These are phyloP conservation scores for Sanghuangporus baumii DNA, from an alignment of 1,284 basidiomycete species.

Conservation along the genomic window DNA sequence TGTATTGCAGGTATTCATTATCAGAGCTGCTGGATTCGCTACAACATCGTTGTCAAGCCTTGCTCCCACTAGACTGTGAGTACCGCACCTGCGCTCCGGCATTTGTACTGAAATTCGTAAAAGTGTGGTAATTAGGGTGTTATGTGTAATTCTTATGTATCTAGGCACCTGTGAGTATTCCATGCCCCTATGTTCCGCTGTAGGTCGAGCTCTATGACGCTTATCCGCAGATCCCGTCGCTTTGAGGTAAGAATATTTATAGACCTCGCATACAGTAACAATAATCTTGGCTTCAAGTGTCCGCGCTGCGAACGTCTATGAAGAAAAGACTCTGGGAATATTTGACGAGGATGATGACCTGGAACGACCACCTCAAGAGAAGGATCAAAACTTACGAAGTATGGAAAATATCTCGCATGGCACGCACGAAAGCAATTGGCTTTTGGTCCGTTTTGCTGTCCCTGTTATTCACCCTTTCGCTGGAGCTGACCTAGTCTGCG, in stretches of 20 bases:
- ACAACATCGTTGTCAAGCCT: slow-evolving; percentile 65
- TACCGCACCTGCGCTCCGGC: slow-evolving; percentile 14
- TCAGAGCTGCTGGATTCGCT: slow-evolving; percentile 85
- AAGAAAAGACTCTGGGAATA: slow-evolving; percentile 81
- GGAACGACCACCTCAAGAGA: slow-evolving; percentile 37
- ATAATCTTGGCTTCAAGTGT: slow-evolving; percentile 39
- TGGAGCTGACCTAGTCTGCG: neutral
- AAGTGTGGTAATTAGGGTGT: slow-evolving; percentile 44
- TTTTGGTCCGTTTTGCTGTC: slow-evolving; percentile 29
- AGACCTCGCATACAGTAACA: neutral
- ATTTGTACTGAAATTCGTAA: neutral
- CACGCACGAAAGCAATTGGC: slow-evolving; percentile 86
- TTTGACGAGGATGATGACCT: slow-evolving; percentile 35
- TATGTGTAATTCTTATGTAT: slow-evolving; percentile 91
- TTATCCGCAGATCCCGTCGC: slow-evolving; percentile 56
- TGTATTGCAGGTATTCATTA: slow-evolving; percentile 70
- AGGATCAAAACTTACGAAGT: slow-evolving; percentile 50
- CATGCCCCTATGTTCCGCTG: neutral
- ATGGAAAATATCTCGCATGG: slow-evolving; percentile 72
- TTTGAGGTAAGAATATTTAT: slow-evolving; percentile 34
- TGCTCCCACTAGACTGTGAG: slow-evolving; percentile 81
- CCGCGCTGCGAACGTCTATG: slow-evolving; percentile 94
- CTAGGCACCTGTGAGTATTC: slow-evolving; percentile 59
- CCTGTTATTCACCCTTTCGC: neutral
- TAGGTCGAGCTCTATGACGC: neutral